Conservation (phyloP, 257 asterid species). For the Solanum habrochaites region DNA sequence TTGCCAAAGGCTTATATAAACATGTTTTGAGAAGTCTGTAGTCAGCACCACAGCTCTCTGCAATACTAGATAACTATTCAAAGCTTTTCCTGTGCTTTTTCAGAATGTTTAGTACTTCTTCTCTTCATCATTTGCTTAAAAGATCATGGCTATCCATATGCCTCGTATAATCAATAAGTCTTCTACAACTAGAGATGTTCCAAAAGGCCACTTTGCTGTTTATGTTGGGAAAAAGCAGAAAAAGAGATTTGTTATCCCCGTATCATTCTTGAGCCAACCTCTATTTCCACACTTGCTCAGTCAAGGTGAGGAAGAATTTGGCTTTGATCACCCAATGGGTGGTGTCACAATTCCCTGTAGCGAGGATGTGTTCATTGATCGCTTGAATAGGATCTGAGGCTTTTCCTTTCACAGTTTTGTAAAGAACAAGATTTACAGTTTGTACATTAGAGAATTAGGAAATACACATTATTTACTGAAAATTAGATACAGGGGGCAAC, state of each 20-base stretch:
- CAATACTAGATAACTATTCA: background rate
- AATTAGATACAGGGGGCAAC: background rate
- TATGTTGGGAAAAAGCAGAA: conserved; percentile 38
- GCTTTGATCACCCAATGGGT: conserved; percentile 6
- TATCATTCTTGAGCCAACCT: conserved; percentile 28
- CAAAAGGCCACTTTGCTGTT: conserved; percentile 47
- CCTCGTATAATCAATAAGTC: background rate
- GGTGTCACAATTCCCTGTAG: background rate
- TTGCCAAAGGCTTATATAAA: background rate
- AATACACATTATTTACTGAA: background rate
- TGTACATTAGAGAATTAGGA: background rate
- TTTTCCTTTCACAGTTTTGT: background rate
- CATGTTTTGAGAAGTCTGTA: background rate
- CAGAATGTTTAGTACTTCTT: background rate
- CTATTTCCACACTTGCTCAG: conserved; percentile 27
- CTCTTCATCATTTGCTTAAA: background rate
- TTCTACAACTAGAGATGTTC: conserved; percentile 7
- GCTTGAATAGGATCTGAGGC: background rate
- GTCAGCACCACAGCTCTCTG: background rate
- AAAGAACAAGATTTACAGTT: background rate
- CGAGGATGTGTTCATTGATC: conserved; percentile 17
- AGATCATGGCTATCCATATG: background rate
- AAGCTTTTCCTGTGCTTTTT: background rate
- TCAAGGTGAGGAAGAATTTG: conserved; percentile 26
- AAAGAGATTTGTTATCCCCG: conserved; percentile 20